phyloP scores from a whole-genome alignment of 768 basidiomycete genomes.

The Lactarius psammicola region DNA sequence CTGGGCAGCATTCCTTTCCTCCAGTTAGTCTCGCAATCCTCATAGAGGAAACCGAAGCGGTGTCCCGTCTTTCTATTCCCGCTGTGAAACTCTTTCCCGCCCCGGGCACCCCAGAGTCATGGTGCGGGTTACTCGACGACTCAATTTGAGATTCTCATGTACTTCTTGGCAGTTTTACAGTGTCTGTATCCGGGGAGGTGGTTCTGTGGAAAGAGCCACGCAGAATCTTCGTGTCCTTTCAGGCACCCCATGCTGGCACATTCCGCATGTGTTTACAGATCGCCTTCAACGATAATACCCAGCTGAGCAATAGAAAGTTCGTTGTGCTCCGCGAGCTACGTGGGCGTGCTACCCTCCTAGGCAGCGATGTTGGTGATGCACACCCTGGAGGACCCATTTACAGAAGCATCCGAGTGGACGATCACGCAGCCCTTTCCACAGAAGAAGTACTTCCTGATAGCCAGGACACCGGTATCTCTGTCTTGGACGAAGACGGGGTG shows the following conservation, averaged over 20 bases:
- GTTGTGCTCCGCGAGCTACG: conserved; percentile 6
- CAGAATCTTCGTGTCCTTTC: conserved; percentile 8
- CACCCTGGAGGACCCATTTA: background rate
- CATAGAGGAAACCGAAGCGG: background rate
- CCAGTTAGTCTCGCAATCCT: background rate
- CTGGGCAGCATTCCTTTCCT: background rate
- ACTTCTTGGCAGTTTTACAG: conserved; percentile 6
- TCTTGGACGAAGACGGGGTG: conserved; percentile 36
- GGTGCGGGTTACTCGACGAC: conserved; percentile 1
- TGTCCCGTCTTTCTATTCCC: conserved; percentile 3
- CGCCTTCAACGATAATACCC: conserved; percentile 1
- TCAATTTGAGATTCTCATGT: background rate
- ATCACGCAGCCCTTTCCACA: background rate
- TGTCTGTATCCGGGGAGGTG: background rate
- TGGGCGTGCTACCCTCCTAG: background rate
- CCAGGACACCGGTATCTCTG: conserved; percentile 45
- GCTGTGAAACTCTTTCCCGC: background rate
- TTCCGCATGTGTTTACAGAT: conserved; percentile 1
- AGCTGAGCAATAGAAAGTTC: background rate
- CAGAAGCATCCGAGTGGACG: background rate
- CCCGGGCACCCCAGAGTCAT: background rate
- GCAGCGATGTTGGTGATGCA: background rate
- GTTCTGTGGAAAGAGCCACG: background rate
- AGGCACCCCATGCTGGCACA: conserved; percentile 1
- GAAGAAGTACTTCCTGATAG: conserved; percentile 40